phyloP scores from a whole-genome alignment of 257 asterid species.

The Oldenlandia corymbosa region DNA sequence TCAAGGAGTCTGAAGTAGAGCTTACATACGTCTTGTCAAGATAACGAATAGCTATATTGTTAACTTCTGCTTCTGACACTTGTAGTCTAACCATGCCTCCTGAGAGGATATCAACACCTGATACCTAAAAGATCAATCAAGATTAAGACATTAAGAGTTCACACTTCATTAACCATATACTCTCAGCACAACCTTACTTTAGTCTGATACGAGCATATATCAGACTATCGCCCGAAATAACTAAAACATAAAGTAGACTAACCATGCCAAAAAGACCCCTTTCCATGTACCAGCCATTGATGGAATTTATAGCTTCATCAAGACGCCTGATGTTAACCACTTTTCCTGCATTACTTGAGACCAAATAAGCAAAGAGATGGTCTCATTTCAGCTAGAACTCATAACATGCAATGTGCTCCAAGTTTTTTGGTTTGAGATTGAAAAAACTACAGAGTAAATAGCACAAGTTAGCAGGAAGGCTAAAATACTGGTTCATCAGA shows the following conservation, averaged over 20 bases:
- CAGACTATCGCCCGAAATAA: too few species aligned
- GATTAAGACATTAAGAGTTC: not conserved
- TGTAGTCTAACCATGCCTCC: constrained; percentile 88
- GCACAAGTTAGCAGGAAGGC: not conserved
- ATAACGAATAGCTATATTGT: constrained; percentile 71
- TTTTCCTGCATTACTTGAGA: constrained; percentile 86
- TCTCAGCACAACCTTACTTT: not conserved
- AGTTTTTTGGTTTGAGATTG: constrained; percentile 1
- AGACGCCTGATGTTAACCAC: constrained; percentile 80
- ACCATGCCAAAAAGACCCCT: constrained; percentile 98
- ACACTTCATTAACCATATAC: not conserved
- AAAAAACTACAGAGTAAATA: not conserved
- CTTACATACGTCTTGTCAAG: constrained; percentile 95
- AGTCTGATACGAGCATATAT: not conserved
- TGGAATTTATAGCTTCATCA: constrained; percentile 85
- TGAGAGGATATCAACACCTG: constrained; percentile 89
- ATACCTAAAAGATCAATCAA: constrained; percentile 51
- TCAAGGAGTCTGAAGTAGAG: not conserved
- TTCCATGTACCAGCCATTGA: constrained; percentile 97
- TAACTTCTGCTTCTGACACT: constrained; percentile 97
- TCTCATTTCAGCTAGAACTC: constrained; percentile 38
- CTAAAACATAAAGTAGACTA: constrained; percentile 26
- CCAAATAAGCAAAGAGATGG: constrained; percentile 32
- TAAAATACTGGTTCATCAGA: not conserved
- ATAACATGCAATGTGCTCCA: constrained; percentile 5